Conservation (phyloP, 1,284 basidiomycete species). For the Athelia sp. region DNA sequence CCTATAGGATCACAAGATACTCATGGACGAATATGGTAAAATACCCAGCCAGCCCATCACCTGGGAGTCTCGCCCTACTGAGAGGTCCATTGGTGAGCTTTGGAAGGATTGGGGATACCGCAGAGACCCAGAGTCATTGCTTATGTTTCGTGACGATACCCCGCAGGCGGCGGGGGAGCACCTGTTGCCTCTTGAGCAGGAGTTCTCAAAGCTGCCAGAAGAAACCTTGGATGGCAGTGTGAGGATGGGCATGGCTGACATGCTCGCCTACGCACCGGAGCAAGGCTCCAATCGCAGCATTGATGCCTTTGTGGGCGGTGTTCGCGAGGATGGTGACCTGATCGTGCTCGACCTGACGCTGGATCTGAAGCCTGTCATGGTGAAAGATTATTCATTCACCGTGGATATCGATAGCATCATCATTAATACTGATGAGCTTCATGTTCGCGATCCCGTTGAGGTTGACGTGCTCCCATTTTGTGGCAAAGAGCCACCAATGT, state of each 20-base stretch:
- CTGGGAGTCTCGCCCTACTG: not conserved
- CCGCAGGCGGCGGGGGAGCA: not conserved
- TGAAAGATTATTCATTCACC: constrained; percentile 1
- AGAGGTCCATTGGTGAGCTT: not conserved
- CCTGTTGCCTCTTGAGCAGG: not conserved
- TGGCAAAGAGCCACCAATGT: constrained; percentile 3
- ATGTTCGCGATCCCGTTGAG: constrained; percentile 2
- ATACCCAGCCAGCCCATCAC: not conserved
- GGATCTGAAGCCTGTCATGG: not conserved
- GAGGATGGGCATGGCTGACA: constrained; percentile 7
- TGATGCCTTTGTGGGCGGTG: constrained; percentile 6
- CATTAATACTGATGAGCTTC: constrained; percentile 6
- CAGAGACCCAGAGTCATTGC: not conserved
- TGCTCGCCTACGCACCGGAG: constrained; percentile 3
- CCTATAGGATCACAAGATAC: too few species aligned
- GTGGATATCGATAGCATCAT: constrained; percentile 15
- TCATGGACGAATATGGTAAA: too few species aligned
- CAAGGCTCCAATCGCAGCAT: not conserved
- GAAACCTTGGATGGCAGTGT: not conserved
- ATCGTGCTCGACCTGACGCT: constrained; percentile 6
- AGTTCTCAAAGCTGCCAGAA: not conserved
- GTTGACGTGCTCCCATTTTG: constrained; percentile 5
- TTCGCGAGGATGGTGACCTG: not conserved
- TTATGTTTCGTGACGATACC: not conserved
- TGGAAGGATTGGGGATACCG: not conserved